A percentile compares a stretch with the other conserved stretches of the same genome.
Conservation (phyloP, 768 basidiomycete genomes). For the Xerocomellus amylosporus region DNA sequence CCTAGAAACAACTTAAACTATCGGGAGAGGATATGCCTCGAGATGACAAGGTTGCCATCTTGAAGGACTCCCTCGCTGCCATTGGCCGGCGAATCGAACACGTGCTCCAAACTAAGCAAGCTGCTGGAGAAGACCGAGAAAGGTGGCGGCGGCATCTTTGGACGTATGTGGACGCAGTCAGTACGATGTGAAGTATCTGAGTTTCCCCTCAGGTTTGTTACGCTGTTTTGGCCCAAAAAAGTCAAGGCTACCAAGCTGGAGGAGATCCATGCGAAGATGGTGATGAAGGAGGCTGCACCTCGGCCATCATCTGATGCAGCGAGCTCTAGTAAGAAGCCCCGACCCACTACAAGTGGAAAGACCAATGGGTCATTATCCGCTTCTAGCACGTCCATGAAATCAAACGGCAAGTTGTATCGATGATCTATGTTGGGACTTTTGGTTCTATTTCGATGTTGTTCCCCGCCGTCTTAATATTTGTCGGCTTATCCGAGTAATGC, state of each 20-base stretch:
- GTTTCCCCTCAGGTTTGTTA: conserved; percentile 69
- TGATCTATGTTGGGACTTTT: conserved; percentile 35
- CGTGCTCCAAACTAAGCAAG: conserved; percentile 72
- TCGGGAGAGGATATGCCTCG: conserved; percentile 91
- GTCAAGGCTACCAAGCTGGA: conserved; percentile 91
- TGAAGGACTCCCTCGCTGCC: conserved; percentile 92
- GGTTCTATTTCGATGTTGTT: conserved; percentile 20
- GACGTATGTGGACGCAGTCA: conserved; percentile 63
- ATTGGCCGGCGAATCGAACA: conserved; percentile 90
- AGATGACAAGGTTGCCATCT: conserved; percentile 92
- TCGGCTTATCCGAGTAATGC: conserved; percentile 24
- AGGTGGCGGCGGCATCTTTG: conserved; percentile 94
- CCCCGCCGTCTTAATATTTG: conserved; percentile 20
- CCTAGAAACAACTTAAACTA: conserved; percentile 89
- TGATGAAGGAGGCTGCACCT: conserved; percentile 79
- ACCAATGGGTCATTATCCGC: conserved; percentile 50
- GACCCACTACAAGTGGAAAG: conserved; percentile 48
- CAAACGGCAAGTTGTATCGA: conserved; percentile 62
- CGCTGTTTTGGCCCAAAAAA: conserved; percentile 96
- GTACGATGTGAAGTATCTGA: conserved; percentile 9
- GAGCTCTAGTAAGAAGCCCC: conserved; percentile 56
- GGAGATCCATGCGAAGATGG: conserved; percentile 96
- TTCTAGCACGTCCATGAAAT: conserved; percentile 44
- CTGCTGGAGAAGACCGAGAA: conserved; percentile 77
- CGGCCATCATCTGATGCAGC: conserved; percentile 49